Conservation (phyloP, 1,139 yeast genomes). For the Hansenula lynferdii region DNA sequence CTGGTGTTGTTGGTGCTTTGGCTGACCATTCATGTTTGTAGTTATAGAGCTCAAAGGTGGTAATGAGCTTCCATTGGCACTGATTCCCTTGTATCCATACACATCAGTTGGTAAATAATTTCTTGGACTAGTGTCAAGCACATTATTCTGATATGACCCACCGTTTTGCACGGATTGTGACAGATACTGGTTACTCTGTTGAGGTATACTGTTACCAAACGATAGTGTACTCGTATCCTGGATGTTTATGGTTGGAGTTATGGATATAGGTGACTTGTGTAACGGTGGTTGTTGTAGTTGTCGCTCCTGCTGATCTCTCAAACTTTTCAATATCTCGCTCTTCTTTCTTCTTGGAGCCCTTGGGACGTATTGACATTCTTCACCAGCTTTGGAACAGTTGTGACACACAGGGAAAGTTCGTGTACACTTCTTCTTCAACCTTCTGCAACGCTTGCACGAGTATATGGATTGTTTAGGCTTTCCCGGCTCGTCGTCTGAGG, state of each 20-base stretch:
- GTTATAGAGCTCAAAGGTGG: conserved; percentile 6
- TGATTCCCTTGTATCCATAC: too few species aligned
- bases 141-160: too few species aligned
- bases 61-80: neutral
- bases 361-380: conserved; percentile 39
- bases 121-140: neutral
- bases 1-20: neutral
- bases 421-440: conserved; percentile 45
- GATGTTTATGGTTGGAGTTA: neutral
- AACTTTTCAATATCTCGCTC: conserved; percentile 21
- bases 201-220: too few species aligned
- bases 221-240: neutral
- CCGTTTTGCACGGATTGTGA: too few species aligned
- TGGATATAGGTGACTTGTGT: neutral
- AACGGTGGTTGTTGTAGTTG: neutral
- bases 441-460: conserved; percentile 39
- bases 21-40: neutral
- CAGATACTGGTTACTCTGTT: too few species aligned
- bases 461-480: conserved; percentile 20
- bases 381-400: conserved; percentile 36
- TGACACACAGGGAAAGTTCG: conserved; percentile 39
- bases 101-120: too few species aligned
- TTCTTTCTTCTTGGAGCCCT: conserved; percentile 37
- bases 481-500: neutral
- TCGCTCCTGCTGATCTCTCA: conserved; percentile 4